Evolutionary conservation across 805 yeast genomes (phyloP).

Genomic region (Suhomyces tanzawaensis): DNA sequence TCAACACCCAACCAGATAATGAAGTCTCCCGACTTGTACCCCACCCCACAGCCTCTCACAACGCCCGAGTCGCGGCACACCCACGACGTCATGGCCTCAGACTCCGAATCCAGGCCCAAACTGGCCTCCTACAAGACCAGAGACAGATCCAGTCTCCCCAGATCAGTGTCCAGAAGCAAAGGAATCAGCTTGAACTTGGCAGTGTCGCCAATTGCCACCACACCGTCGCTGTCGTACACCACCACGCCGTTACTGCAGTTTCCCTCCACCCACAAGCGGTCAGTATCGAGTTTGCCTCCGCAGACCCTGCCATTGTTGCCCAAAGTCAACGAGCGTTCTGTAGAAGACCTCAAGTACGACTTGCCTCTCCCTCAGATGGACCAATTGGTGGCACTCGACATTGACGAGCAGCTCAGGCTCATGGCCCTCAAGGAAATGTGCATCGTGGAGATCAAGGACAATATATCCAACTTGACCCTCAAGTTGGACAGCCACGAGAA

Average conservation of each 20-base stretch:
- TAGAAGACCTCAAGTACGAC: constrained; percentile 25
- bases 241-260: background rate
- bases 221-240: background rate
- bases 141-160: background rate
- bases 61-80: background rate
- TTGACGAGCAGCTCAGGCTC: constrained; percentile 55
- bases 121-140: background rate
- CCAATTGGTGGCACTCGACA: constrained; percentile 29
- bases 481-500: constrained; percentile 41
- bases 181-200: constrained; percentile 36
- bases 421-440: constrained; percentile 70
- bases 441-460: constrained; percentile 60
- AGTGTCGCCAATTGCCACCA: constrained; percentile 22
- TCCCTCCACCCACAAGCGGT: constrained; percentile 2
- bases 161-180: constrained; percentile 18
- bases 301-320: constrained; percentile 3
- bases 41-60: background rate
- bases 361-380: constrained; percentile 32
- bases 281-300: background rate
- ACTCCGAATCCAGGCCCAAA: background rate
- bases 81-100: background rate
- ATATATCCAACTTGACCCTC: constrained; percentile 42
- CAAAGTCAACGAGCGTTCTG: constrained; percentile 1
- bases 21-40: background rate
- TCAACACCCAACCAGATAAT: background rate